phyloP scores from a whole-genome alignment of 306 rosid genomes.

The Dalbergia oliveri region DNA sequence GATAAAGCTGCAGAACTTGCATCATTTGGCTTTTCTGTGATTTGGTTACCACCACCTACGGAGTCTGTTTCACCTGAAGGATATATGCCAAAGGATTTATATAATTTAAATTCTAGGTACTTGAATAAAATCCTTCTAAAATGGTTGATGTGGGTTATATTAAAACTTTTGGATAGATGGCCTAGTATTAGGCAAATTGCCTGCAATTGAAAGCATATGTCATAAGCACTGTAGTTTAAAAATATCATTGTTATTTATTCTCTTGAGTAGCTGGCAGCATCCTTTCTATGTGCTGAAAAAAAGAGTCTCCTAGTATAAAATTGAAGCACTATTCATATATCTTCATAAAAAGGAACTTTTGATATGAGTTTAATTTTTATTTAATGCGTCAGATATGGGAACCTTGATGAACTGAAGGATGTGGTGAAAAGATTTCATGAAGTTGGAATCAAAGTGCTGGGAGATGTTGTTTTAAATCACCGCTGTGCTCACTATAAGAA shows the following conservation, averaged over 20 bases:
- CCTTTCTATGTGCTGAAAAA: conserved; percentile 17
- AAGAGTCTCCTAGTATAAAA: neutral
- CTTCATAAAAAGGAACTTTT: conserved; percentile 3
- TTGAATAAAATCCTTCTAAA: conserved; percentile 34
- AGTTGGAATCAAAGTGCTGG: conserved; percentile 78
- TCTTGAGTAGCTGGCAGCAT: conserved; percentile 21
- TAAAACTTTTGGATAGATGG: conserved; percentile 1
- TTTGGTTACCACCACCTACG: conserved; percentile 99
- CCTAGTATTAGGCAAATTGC: conserved; percentile 7
- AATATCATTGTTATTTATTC: conserved; percentile 28
- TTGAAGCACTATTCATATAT: neutral
- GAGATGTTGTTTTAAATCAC: conserved; percentile 98
- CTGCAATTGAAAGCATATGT: neutral
- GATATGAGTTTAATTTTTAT: conserved; percentile 26
- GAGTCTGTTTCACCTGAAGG: conserved; percentile 96
- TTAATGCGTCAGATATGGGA: conserved; percentile 75
- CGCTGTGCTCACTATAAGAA: conserved; percentile 89
- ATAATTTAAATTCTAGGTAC: conserved; percentile 92
- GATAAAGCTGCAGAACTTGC: conserved; percentile 73
- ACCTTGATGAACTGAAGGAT: conserved; percentile 83
- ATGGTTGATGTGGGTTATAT: neutral
- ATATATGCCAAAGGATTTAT: conserved; percentile 95
- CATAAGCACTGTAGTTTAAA: conserved; percentile 5
- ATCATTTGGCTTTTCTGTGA: conserved; percentile 82
- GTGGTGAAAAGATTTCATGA: conserved; percentile 71